These are phyloP conservation scores for Candida sonorensis DNA, from an alignment of 805 yeast genomes.

Conservation along the genomic window DNA sequence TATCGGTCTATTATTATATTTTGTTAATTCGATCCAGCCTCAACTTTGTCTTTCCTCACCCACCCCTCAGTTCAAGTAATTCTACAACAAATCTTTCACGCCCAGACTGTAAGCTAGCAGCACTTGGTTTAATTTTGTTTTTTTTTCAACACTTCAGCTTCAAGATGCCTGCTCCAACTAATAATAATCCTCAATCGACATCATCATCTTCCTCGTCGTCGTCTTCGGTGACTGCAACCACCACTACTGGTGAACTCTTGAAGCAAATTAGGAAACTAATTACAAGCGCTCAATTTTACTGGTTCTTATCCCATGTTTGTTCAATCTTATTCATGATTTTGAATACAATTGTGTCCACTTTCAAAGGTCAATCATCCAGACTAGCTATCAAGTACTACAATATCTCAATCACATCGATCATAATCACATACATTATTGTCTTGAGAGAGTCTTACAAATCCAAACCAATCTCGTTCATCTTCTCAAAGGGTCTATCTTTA, in stretches of 20 bases:
- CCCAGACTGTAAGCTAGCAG: too few relatives aligned
- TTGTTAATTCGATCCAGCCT: too few relatives aligned
- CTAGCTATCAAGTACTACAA: slow-evolving; percentile 32
- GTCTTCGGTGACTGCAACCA: not conserved
- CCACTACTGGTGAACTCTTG: not conserved
- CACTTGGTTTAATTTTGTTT: too few relatives aligned
- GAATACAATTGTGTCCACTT: slow-evolving; percentile 36
- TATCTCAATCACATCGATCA: slow-evolving; percentile 41
- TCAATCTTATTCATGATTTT: slow-evolving; percentile 37
- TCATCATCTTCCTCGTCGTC: too few relatives aligned
- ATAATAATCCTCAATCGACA: too few relatives aligned
- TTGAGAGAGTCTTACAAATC: slow-evolving; percentile 51
- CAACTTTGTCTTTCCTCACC: too few relatives aligned
- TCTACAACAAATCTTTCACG: too few relatives aligned
- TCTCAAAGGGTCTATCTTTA: slow-evolving; percentile 23
- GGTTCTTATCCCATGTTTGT: slow-evolving; percentile 59
- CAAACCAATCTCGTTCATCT: slow-evolving; percentile 23
- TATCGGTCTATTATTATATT: too few relatives aligned
- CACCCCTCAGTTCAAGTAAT: too few relatives aligned
- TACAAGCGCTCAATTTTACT: slow-evolving; percentile 55
- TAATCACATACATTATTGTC: slow-evolving; percentile 58
- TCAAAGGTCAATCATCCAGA: slow-evolving; percentile 25
- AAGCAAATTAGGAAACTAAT: slow-evolving; percentile 11
- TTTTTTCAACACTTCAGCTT: too few relatives aligned
- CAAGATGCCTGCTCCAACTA: not conserved